phyloP scores from a whole-genome alignment of 495 filamentous ascomycete genomes.

The Aspergillus baeticus region DNA sequence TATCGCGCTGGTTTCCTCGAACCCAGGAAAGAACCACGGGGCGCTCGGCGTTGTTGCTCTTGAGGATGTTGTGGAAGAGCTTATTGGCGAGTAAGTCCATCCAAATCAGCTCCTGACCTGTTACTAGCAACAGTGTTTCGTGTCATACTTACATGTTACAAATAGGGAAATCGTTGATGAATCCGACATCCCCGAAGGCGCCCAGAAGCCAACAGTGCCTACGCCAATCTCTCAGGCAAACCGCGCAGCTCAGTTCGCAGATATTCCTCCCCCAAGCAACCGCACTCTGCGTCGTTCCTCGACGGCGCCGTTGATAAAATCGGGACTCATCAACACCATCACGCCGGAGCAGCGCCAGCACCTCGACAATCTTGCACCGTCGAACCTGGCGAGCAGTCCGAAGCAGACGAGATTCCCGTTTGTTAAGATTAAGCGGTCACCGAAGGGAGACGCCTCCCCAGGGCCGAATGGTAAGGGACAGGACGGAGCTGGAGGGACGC shows the following conservation, averaged over 20 bases:
- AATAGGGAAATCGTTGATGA: not conserved
- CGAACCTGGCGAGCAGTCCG: not conserved
- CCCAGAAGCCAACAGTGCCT: not conserved
- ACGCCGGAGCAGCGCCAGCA: not conserved
- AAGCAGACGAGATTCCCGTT: constrained; percentile 1
- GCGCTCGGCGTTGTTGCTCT: constrained; percentile 90
- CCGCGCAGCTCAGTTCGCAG: not conserved
- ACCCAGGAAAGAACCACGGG: constrained; percentile 81
- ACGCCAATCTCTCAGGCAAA: not conserved
- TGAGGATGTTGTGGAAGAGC: constrained; percentile 96
- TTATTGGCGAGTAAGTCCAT: constrained; percentile 80
- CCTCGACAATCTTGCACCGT: not conserved
- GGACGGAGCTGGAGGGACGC: no score
- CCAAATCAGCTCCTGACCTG: no score
- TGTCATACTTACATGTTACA: not conserved
- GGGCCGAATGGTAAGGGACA: no score
- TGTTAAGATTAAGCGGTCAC: not conserved
- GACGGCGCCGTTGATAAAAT: not conserved
- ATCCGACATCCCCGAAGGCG: not conserved
- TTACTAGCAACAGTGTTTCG: not conserved
- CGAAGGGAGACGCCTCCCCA: no score
- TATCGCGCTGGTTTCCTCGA: constrained; percentile 93
- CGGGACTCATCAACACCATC: not conserved
- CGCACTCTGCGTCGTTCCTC: constrained; percentile 2
- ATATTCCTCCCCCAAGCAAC: not conserved